A percentile compares a stretch with the other conserved stretches of the same genome.
Evolutionary conservation across 2,329 filamentous ascomycete genomes (phyloP).

Genomic region (Pseudogymnoascus pannorum): DNA sequence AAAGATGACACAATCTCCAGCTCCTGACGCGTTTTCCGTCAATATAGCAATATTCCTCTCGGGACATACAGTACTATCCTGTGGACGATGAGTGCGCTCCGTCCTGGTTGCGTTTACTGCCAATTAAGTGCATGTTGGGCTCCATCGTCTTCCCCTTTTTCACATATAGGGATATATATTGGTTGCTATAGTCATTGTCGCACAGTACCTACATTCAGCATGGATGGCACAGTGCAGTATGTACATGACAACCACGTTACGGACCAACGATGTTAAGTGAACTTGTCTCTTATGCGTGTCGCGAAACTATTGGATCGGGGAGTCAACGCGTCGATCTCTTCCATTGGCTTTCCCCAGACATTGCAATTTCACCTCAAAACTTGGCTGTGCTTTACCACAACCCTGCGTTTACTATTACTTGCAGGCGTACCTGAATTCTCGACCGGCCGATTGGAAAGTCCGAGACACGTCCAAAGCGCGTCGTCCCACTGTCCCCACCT

Average conservation of each 20-base stretch:
- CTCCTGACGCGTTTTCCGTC: background rate
- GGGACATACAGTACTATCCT: background rate
- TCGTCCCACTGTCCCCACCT: background rate
- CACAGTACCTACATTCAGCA: background rate
- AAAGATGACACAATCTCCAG: background rate
- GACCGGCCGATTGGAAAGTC: background rate
- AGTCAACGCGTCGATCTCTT: background rate
- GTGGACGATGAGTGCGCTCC: background rate
- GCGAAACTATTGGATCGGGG: conserved; percentile 2
- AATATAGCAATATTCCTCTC: background rate
- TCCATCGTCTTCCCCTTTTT: background rate
- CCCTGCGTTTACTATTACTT: conserved; percentile 1
- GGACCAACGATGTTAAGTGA: background rate
- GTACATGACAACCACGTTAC: background rate
- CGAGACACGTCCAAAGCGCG: background rate
- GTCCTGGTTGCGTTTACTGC: background rate
- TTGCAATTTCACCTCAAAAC: background rate
- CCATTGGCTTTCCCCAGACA: conserved; percentile 5
- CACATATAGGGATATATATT: background rate
- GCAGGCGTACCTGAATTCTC: background rate
- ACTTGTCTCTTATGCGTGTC: conserved; percentile 4
- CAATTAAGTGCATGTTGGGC: background rate
- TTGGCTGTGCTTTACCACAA: background rate
- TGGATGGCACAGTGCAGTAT: background rate
- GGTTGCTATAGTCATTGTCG: background rate